Base-by-base conservation (phyloP, 441 rosid species). In the Populus trichocarpa region DNA sequence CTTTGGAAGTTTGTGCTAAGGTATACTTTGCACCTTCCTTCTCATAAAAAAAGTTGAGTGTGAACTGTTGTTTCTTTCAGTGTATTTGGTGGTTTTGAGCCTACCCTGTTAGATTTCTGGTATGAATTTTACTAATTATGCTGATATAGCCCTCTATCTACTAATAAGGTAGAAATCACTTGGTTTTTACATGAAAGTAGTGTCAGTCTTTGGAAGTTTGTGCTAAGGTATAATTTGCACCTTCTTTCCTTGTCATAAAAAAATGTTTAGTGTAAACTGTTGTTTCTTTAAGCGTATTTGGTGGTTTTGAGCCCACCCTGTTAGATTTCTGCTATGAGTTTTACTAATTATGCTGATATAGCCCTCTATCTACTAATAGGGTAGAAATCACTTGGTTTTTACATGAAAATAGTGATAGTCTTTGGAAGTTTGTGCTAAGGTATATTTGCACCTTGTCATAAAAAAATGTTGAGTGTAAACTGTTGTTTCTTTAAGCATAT, bases 401-500 rank as follows among this genome's bases (percentile, higher is more conserved):
- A 53, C 30, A 46, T 32, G 8, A 38, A 46, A 74, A 59, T 28
- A 74, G 11, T 30, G 4, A 30, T 30, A 81, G 84, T 92, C 97
- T n/a, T 69, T 94, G 78, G 93, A 91, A 73, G 83, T 91, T 80
- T 75, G 88, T 71, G 80, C 83, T 32, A 89, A 91, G 97, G 98
- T 93, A 83, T 72, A 8, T 5, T 14, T 40, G 67, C 1, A 28
- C 13, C 28, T 28, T 16, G 25, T 25, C 1, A 36, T 23, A 28
- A 65, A 25, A n/a, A 26, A 30, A 30, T 30, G 7, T 13, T 5
- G 20, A n/a, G n/a, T 53, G 22, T 53, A 20, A 53, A n/a, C 53
- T 73, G 67, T 18, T 33, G 63, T 73, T 73, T 23, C 32, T 59
- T 73, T 42, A n/a, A 5, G 23, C 14, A 22, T 9, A 32, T 73